Base-by-base conservation (phyloP, 345 rosid genomes). In the Psidium friedrichsthalianum region DNA sequence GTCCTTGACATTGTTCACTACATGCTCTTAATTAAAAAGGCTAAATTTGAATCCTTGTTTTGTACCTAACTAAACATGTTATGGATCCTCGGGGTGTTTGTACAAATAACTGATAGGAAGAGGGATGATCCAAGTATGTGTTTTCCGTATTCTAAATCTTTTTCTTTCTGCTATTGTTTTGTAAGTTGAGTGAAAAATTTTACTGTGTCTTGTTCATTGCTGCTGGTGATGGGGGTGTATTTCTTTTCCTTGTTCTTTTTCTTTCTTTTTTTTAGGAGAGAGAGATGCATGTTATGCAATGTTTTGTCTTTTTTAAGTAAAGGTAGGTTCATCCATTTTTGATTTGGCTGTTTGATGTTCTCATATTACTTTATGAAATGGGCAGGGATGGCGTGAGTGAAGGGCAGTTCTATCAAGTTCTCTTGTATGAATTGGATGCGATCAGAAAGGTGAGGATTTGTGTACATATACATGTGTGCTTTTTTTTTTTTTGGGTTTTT, bases 371-470 rank as follows among this genome's bases (percentile, higher is more conserved):
- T 29, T 69, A 69, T 69, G 80, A 40, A 69, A 69, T 42, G n/a
- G 13, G 18, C 92, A 97, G 99, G 91, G 99, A 97, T 88, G 99
- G 99, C 64, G 99, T 97, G 82, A 97, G 99, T 55, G 99, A 97
- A 93, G 99, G 99, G 24, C 99, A 97, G 69, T 92, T 92, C 84
- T 92, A 92, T 89, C 93, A 92, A 85, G 91, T 92, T 83, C 89
- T 90, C 85, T 89, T 92, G 52, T 90, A 92, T 83, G 92, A 92
- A 78, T 83, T 90, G 54, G 92, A 92, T 59, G 92, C 93, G 18
- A 90, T 92, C 20, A 84, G 89, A 55, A 87, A 87, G 89, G 89
- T 87, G 78, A 78, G 80, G 47, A 69, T 69, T 69, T 69, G 18
- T 36, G 80, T 69, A 36, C 36, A 21, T 69, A 9, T 36, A 69